Base-by-base conservation (phyloP, 169 alveolate species). In the Cryptosporidium parvum region DNA sequence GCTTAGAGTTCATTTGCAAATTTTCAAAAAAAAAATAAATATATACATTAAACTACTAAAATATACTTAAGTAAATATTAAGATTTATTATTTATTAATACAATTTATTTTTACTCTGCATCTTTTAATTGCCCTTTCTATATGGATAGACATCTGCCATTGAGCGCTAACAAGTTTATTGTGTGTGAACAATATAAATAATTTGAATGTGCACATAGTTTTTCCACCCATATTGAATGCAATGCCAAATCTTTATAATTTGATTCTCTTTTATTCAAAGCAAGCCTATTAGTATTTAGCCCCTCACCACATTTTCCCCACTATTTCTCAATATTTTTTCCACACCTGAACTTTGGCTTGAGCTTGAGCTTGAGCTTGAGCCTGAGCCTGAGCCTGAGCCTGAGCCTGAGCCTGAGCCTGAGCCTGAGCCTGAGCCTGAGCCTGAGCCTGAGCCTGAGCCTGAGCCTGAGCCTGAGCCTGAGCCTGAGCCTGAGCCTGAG, bases 41-140 rank as follows among this genome's bases (percentile, higher is more conserved):
- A 14, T 53, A 18, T 23, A 56, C 35, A 23, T 23, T 21, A 56
- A n/a, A 21, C 3, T 48, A 56, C 37, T n/a, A 26, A 56, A 56
- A 56, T 56, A 9, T 56, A 8, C 5, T 26, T 23, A 56, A 56
- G 35, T 23, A 26, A 23, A 23, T 56, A 26, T 26, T 8, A 56
- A 5, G 35, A 9, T 56, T 26, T 9, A 16, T 56, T 2, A 14
- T 56, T 56, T 23, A 16, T 12, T 21, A 48, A 21, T 56, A 56
- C 35, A 56, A 56, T 56, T 56, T 56, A 10, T 23, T 56, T 56
- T 4, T 21, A 56, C 23, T 48, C 23, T 7, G 67, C 67, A 56
- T 56, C 67, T 56, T 56, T 56, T 56, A 56, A 56, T 56, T 56
- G 67, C 12, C 67, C 35, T 23, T 56, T 48, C n/a, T 56, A 26